phyloP scores from a whole-genome alignment of 345 rosid genomes.

The Acer negundo region DNA sequence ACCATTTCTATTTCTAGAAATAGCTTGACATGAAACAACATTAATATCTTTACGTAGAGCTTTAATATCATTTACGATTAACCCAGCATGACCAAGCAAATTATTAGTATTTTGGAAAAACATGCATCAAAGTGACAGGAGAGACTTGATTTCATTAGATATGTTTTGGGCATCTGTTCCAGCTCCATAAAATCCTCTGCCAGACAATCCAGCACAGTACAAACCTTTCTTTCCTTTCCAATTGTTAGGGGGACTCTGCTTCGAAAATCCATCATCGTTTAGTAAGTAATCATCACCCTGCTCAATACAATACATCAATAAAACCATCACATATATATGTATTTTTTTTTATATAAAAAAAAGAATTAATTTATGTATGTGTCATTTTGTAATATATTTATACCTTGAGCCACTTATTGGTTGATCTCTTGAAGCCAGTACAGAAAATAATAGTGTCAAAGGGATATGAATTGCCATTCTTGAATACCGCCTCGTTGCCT shows the following conservation, averaged over 20 bases:
- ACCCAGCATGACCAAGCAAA: too few species aligned
- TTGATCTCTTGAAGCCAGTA: constrained; percentile 47
- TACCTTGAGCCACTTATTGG: constrained; percentile 44
- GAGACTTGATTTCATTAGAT: constrained; percentile 43
- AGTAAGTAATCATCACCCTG: constrained; percentile 50
- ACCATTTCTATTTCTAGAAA: too few species aligned
- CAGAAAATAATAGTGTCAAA: constrained; percentile 65
- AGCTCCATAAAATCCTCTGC: constrained; percentile 45
- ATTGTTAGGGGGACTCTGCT: constrained; percentile 40
- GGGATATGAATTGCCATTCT: constrained; percentile 39
- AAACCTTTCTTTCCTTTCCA: constrained; percentile 60
- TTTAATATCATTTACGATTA: too few species aligned
- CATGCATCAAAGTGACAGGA: neutral
- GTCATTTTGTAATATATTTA: neutral
- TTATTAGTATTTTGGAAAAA: neutral
- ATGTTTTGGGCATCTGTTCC: constrained; percentile 37
- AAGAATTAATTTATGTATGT: neutral
- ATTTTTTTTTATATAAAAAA: too few species aligned
- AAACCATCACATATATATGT: too few species aligned
- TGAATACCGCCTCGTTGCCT: constrained; percentile 46
- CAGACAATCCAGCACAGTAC: constrained; percentile 44
- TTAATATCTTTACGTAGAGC: too few species aligned
- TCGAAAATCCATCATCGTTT: constrained; percentile 45
- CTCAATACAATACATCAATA: neutral
- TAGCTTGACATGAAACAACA: too few species aligned